Evolutionary conservation across 139 green algal genomes (phyloP), one percentile per base, ranked within the genome.

Genomic region (Penium margaritaceum): DNA sequence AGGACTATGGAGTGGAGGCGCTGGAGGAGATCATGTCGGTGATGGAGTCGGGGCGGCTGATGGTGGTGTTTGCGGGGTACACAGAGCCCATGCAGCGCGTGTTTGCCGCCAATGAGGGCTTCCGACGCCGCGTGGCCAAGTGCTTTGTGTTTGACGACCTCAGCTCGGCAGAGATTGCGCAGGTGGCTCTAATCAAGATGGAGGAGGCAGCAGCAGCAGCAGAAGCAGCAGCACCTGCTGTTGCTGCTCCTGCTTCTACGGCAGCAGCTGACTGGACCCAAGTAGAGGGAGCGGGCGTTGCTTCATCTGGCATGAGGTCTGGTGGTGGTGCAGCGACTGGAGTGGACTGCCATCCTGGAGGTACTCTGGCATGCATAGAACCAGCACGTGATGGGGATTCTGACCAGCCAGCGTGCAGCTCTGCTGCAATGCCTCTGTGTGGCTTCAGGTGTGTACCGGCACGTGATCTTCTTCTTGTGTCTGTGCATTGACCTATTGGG

Each of bases 21-120:
- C 43, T 72, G 5, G 64, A 72, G 19, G 64, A 72, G 39, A 72
- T 72, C 5, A 72, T 72, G 64, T 32, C 41, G 9, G 41, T 62
- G 0, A 72, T 72, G 64, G 64, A 72, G 27, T 43, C 24, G 6
- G 64, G 64, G 29, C 27, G 30, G 12, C 37, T 72, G 19, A 29
- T 72, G 24, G 39, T 58, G 29, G 61, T 72, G 14, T 72, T 72
- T 39, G 64, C 64, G 27, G 64, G 64, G 29, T 72, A 72, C 32
- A 39, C 39, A 0, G 64, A 58, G 64, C 64, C 64, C 5, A 72
- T 72, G 64, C 39, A 72, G 64, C 39, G 41, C 3, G 41, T 72
- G 27, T 60, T 72, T 21, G 38, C 34, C 15, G 39, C 41, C 43
- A 72, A 72, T 37, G 64, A 72, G 41, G 64, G 64, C n/a, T 72